phyloP scores from a whole-genome alignment of 2,329 filamentous ascomycete genomes.

The Penicillium sp. region DNA sequence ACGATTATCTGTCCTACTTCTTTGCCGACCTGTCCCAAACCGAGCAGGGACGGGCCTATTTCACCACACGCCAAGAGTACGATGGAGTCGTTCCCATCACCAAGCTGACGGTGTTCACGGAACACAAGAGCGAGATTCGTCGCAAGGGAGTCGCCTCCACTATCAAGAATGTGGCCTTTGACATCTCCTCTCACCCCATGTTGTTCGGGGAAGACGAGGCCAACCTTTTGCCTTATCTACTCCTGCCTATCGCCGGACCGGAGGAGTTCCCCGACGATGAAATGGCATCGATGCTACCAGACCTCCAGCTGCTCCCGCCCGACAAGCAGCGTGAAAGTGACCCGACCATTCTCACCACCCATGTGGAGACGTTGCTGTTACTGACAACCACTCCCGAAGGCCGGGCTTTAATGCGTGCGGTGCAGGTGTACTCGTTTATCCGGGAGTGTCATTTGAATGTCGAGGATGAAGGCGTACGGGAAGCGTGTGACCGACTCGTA shows the following conservation, averaged over 20 bases:
- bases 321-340: constrained; percentile 87
- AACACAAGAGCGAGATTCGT: constrained; percentile 79
- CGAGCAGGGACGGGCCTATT: constrained; percentile 71
- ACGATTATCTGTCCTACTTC: constrained; percentile 89
- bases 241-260: constrained; percentile 82
- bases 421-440: constrained; percentile 87
- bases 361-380: constrained; percentile 84
- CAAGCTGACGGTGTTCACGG: constrained; percentile 92
- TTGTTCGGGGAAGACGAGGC: constrained; percentile 72
- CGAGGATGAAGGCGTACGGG: constrained; percentile 75
- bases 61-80: constrained; percentile 71
- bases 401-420: constrained; percentile 69
- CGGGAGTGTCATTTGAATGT: constrained; percentile 80
- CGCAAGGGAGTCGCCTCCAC: constrained; percentile 93
- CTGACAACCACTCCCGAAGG: constrained; percentile 76
- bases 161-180: constrained; percentile 92
- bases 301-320: constrained; percentile 83
- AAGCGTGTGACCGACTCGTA: constrained; percentile 85
- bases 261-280: constrained; percentile 91
- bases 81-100: constrained; percentile 84
- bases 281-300: constrained; percentile 79
- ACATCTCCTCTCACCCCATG: constrained; percentile 68
- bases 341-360: constrained; percentile 73
- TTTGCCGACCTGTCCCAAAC: constrained; percentile 92
- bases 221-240: constrained; percentile 82